Percentiles rank a stretch among this genome's conserved stretches.
Conservation (phyloP, 1,284 basidiomycete genomes). For the Pterula multifida region DNA sequence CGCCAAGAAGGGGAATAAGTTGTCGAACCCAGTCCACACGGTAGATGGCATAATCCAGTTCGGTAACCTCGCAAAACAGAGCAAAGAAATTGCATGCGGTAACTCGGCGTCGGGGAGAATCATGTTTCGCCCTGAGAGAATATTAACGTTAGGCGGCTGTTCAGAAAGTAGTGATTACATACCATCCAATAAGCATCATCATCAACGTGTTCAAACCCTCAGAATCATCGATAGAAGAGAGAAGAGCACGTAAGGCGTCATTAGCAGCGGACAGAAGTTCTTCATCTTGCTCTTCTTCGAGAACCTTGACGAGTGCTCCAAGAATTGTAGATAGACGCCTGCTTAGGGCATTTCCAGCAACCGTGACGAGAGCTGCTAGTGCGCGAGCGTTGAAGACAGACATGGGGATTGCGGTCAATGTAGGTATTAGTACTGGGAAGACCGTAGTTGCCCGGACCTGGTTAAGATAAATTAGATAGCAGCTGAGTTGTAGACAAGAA, state of each 20-base stretch:
- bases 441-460: constrained; percentile 87
- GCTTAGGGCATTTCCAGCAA: constrained; percentile 86
- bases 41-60: constrained; percentile 74
- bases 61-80: constrained; percentile 72
- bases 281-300: constrained; percentile 56
- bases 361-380: constrained; percentile 81
- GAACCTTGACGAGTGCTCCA: constrained; percentile 60
- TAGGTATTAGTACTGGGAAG: constrained; percentile 97
- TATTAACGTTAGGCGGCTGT: constrained; percentile 6
- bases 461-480: no score
- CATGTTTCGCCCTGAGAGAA: constrained; percentile 61
- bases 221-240: constrained; percentile 68
- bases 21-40: constrained; percentile 94
- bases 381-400: constrained; percentile 94
- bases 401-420: constrained; percentile 84
- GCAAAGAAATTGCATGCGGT: constrained; percentile 72
- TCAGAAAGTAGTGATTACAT: constrained; percentile 14
- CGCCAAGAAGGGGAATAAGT: constrained; percentile 79
- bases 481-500: neutral
- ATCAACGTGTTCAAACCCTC: constrained; percentile 86
- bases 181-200: constrained; percentile 86
- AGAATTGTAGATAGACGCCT: constrained; percentile 71
- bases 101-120: constrained; percentile 57
- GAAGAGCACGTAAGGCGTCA: constrained; percentile 61
- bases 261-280: constrained; percentile 66